Evolutionary conservation across 257 asterid species (phyloP).

Genomic region (Lithospermum erythrorhizon): DNA sequence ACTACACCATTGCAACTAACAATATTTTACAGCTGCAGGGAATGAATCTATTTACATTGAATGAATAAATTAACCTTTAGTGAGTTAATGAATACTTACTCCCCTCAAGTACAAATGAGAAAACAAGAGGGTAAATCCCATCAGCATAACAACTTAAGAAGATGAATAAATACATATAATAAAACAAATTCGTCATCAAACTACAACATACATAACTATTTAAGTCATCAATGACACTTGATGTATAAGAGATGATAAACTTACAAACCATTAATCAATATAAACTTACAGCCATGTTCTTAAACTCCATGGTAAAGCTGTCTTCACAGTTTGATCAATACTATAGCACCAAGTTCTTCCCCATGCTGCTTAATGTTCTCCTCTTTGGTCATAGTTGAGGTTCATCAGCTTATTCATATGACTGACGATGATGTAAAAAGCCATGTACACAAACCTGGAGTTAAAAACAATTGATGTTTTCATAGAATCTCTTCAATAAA

Average conservation of each 20-base stretch:
- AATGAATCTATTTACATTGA: no score
- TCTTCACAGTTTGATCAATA: conserved; percentile 29
- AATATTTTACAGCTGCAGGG: no score
- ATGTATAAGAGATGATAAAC: background rate
- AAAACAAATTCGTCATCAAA: no score
- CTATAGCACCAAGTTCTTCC: conserved; percentile 36
- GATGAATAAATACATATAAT: no score
- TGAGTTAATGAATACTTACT: no score
- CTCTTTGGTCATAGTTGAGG: conserved; percentile 23
- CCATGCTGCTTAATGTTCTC: conserved; percentile 30
- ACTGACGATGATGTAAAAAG: background rate
- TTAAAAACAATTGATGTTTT: conserved; percentile 44
- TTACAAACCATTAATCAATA: background rate
- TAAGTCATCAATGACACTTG: background rate
- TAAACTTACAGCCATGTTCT: conserved; percentile 47
- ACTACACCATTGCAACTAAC: no score
- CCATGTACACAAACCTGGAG: conserved; percentile 38
- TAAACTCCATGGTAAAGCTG: conserved; percentile 46
- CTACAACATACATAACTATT: no score
- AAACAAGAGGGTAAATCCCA: no score
- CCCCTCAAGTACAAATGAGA: no score
- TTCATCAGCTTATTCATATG: background rate
- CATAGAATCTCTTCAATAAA: conserved; percentile 59
- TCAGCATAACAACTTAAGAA: no score
- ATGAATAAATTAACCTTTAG: no score